Conservation (phyloP, 2,329 filamentous ascomycete species). For the Geoglossum cookeanum region DNA sequence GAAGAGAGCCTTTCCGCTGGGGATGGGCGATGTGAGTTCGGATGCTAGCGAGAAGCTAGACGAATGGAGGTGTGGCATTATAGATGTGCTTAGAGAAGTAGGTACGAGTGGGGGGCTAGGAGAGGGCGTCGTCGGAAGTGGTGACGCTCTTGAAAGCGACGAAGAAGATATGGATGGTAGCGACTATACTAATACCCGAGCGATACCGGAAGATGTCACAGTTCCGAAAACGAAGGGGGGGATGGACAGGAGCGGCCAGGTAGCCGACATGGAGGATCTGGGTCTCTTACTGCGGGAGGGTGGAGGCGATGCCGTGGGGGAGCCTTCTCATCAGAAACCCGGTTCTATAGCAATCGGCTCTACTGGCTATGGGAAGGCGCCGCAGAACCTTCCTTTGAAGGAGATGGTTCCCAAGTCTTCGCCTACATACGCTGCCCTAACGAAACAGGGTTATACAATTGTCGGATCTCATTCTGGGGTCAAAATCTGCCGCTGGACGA, state of each 20-base stretch:
- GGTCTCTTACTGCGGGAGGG: slow-evolving; percentile 40
- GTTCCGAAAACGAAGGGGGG: slow-evolving; percentile 20
- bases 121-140: slow-evolving; percentile 58
- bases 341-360: slow-evolving; percentile 67
- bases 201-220: slow-evolving; percentile 30
- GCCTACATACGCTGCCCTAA: slow-evolving; percentile 72
- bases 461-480: slow-evolving; percentile 90
- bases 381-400: slow-evolving; percentile 37
- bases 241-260: slow-evolving; percentile 22
- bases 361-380: slow-evolving; percentile 42
- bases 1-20: slow-evolving; percentile 75
- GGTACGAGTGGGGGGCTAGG: slow-evolving; percentile 33
- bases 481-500: slow-evolving; percentile 97
- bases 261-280: slow-evolving; percentile 76
- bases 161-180: slow-evolving; percentile 34
- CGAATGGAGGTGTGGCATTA: slow-evolving; percentile 63
- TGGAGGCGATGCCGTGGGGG: slow-evolving; percentile 17
- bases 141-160: slow-evolving; percentile 69
- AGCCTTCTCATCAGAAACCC: slow-evolving; percentile 14
- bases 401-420: slow-evolving; percentile 90
- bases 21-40: slow-evolving; percentile 69
- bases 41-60: slow-evolving; percentile 46
- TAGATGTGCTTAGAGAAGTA: slow-evolving; percentile 46
- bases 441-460: slow-evolving; percentile 92
- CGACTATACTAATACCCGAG: slow-evolving; percentile 35